phyloP scores from a whole-genome alignment of 2,329 filamentous ascomycete genomes.

The Fusarium chlamydosporum region DNA sequence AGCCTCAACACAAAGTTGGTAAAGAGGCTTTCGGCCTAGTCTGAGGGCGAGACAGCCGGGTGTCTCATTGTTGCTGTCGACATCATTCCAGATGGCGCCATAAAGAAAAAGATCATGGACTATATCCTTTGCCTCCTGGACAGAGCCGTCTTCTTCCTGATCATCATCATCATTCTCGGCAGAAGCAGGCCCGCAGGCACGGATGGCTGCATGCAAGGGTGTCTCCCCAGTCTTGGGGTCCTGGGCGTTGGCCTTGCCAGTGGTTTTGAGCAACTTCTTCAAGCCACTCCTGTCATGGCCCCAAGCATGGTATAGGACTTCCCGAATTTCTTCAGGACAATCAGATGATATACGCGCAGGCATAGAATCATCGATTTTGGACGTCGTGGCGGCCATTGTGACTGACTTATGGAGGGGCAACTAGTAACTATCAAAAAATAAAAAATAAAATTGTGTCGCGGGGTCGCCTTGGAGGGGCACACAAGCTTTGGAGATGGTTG shows the following conservation, averaged over 20 bases:
- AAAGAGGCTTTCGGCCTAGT: conserved; percentile 78
- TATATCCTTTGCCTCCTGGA: conserved; percentile 75
- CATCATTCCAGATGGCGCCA: conserved; percentile 97
- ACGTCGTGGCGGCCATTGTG: conserved; percentile 52
- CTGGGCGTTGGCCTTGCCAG: conserved; percentile 78
- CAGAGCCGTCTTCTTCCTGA: conserved; percentile 58
- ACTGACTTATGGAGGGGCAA: conserved; percentile 25
- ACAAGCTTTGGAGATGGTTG: conserved; percentile 17
- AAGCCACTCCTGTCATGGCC: conserved; percentile 74
- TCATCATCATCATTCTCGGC: conserved; percentile 49
- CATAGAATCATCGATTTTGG: conserved; percentile 64
- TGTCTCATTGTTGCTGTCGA: conserved; percentile 88
- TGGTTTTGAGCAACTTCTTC: conserved; percentile 75
- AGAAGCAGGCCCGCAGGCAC: conserved; percentile 71
- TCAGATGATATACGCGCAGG: conserved; percentile 66
- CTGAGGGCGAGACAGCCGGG: conserved; percentile 86
- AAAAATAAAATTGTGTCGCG: conserved; percentile 29
- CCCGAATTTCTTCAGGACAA: conserved; percentile 65
- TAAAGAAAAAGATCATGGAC: conserved; percentile 84
- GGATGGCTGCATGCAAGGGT: conserved; percentile 90
- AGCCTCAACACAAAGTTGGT: conserved; percentile 87
- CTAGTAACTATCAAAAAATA: conserved; percentile 10
- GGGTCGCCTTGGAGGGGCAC: conserved; percentile 37
- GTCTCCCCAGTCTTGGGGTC: conserved; percentile 89
- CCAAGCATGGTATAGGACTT: conserved; percentile 70